Evolutionary conservation across 2,329 filamentous ascomycete genomes (phyloP).

Genomic region (Exserohilum rostratum): DNA sequence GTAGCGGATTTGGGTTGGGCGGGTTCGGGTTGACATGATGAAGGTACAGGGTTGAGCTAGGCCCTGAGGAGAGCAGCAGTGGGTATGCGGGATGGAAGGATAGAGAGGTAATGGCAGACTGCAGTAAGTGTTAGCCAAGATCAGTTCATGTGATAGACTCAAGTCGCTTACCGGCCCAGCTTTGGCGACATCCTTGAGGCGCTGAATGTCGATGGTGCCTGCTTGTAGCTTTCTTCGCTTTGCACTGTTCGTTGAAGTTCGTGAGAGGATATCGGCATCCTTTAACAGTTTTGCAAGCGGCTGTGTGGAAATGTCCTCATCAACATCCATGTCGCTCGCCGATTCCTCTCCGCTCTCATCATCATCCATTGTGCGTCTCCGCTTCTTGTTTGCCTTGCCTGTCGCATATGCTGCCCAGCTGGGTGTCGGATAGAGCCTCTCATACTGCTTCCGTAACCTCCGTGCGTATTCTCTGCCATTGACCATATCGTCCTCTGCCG

Average conservation of each 20-base stretch:
- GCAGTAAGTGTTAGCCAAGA: conserved; percentile 18
- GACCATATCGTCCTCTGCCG: conserved; percentile 83
- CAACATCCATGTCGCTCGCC: conserved; percentile 62
- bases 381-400: conserved; percentile 53
- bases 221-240: conserved; percentile 78
- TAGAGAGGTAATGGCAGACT: conserved; percentile 78
- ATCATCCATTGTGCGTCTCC: conserved; percentile 52
- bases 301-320: conserved; percentile 64
- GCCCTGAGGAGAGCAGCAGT: conserved; percentile 86
- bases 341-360: conserved; percentile 55
- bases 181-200: conserved; percentile 82
- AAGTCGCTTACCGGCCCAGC: conserved; percentile 65
- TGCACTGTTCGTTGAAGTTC: conserved; percentile 53
- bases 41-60: conserved; percentile 81
- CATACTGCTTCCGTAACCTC: conserved; percentile 79
- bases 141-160: neutral
- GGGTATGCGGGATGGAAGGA: conserved; percentile 89
- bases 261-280: conserved; percentile 70
- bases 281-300: conserved; percentile 82
- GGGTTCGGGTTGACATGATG: conserved; percentile 84
- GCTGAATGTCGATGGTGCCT: conserved; percentile 88
- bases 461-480: conserved; percentile 84
- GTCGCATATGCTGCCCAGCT: conserved; percentile 63
- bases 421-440: conserved; percentile 65
- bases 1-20: conserved; percentile 80